Base-by-base conservation (phyloP, 805 yeast species). In the Schwanniomyces pseudopolymorphus region DNA sequence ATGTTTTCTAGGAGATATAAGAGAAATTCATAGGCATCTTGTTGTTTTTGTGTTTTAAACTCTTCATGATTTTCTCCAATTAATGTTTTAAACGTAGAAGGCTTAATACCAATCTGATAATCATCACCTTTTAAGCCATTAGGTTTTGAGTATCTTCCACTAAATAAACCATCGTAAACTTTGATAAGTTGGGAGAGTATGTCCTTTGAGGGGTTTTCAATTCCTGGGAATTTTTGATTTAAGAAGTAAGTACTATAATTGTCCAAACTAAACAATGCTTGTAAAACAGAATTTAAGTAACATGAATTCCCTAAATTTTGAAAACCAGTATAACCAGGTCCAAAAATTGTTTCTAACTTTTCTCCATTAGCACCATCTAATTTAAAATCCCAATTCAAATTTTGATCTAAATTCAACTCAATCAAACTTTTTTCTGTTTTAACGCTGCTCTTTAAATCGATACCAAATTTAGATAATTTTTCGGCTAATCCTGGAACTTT, bases 281-380 rank as follows among this genome's bases (percentile, higher is more conserved):
- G 99, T 2, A 89, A 49, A 0, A 83, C 89, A 1, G 96, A 85
- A 40, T 90, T 87, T 50, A 94, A 56, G 61, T 94, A 94, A 67
- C 99, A 94, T 0, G 96, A 85, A 58, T 94, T 94, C 2, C 99
- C 99, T 52, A 94, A 69, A 59, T 94, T 94, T 55, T 86, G 82
- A 60, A 94, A 67, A 0, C 99, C 99, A 0, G 96, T 88, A 26
- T 87, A 70, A 0, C 82, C 87, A 5, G 82, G 72, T 0, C 98
- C 99, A 61, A 76, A 82, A 1, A 92, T 70, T 2, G 89, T 88
- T 10, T 63, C 57, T 44, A 87, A 69, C 40, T 77, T 77, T 39
- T 77, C 79, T 31, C 97, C 97, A 49, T 81, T 72, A 1, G 82
- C 79, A 42, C 84, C 83, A 13, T 83, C 83, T 80, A 91, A 80